A percentile compares a stretch with the other conserved stretches of the same genome.
phyloP scores from a whole-genome alignment of 352 stramenopile genomes.

The Aphanomyces stellatus region DNA sequence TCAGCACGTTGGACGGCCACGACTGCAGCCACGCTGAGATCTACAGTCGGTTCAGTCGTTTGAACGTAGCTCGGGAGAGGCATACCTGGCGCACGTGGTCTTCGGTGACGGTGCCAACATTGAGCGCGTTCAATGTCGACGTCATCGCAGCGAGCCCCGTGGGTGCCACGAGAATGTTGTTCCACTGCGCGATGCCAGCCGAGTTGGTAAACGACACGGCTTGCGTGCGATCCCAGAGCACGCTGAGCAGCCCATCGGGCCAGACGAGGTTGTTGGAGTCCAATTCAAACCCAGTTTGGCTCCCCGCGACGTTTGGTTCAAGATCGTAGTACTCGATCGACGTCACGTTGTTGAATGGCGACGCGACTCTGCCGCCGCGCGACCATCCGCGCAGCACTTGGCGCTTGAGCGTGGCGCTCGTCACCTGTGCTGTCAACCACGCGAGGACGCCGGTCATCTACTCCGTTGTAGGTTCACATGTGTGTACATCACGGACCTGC shows the following conservation, averaged over 20 bases:
- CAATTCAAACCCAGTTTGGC: slow-evolving; percentile 56
- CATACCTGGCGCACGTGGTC: slow-evolving; percentile 17
- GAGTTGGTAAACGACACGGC: slow-evolving; percentile 37
- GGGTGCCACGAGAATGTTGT: slow-evolving; percentile 16
- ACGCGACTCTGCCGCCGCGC: slow-evolving; percentile 41
- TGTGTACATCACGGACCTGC: slow-evolving; percentile 18
- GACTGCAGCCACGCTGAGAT: not conserved
- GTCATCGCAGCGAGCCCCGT: not conserved
- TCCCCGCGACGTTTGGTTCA: slow-evolving; percentile 38
- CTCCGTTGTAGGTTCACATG: not conserved
- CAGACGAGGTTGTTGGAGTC: slow-evolving; percentile 28
- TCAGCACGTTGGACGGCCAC: not conserved
- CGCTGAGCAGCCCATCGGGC: slow-evolving; percentile 24
- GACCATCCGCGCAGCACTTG: slow-evolving; percentile 53
- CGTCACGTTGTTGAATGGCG: slow-evolving; percentile 31
- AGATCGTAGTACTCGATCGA: slow-evolving; percentile 46
- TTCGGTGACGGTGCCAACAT: not conserved
- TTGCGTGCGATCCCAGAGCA: slow-evolving; percentile 37
- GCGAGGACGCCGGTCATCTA: slow-evolving; percentile 26
- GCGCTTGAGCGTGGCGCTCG: slow-evolving; percentile 36
- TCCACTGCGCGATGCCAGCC: slow-evolving; percentile 44
- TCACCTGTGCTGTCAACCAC: slow-evolving; percentile 38
- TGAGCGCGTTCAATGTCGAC: not conserved
- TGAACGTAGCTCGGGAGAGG: not conserved
- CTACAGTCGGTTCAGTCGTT: not conserved